phyloP scores from a whole-genome alignment of 1,139 yeast genomes.

The Saccharomyces hybrid region DNA sequence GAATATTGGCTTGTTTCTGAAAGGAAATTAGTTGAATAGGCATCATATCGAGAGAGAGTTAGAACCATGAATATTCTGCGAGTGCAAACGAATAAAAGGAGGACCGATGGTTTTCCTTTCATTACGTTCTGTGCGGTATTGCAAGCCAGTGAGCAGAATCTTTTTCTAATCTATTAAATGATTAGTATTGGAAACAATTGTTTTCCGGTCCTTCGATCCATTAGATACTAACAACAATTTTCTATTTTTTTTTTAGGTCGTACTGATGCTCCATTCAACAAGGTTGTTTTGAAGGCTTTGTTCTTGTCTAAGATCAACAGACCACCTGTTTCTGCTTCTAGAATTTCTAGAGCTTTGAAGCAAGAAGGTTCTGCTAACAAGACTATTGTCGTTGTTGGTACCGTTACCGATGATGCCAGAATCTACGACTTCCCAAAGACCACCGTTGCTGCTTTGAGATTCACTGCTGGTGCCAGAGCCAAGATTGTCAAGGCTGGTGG shows the following conservation, averaged over 20 bases:
- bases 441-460: constrained; percentile 97
- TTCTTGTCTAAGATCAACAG: constrained; percentile 98
- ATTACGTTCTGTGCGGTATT: constrained; percentile 13
- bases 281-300: constrained; percentile 85
- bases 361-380: constrained; percentile 82
- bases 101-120: not conserved
- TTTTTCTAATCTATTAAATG: constrained; percentile 11
- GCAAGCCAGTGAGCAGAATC: constrained; percentile 26
- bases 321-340: constrained; percentile 96
- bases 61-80: constrained; percentile 41
- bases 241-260: constrained; percentile 49
- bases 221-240: constrained; percentile 18
- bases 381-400: constrained; percentile 97
- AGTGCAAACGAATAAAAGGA: constrained; percentile 38
- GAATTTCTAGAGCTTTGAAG: constrained; percentile 74
- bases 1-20: not conserved
- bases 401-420: constrained; percentile 97
- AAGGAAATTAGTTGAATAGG: not conserved
- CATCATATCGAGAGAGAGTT: not conserved
- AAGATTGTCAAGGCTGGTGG: constrained; percentile 97
- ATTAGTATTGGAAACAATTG: not conserved
- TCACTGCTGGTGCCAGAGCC: constrained; percentile 98
- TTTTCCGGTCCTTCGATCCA: constrained; percentile 12
- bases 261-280: constrained; percentile 98
- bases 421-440: constrained; percentile 89